Base-by-base conservation (phyloP, 805 yeast genomes). In the Lipomyces orientalis region DNA sequence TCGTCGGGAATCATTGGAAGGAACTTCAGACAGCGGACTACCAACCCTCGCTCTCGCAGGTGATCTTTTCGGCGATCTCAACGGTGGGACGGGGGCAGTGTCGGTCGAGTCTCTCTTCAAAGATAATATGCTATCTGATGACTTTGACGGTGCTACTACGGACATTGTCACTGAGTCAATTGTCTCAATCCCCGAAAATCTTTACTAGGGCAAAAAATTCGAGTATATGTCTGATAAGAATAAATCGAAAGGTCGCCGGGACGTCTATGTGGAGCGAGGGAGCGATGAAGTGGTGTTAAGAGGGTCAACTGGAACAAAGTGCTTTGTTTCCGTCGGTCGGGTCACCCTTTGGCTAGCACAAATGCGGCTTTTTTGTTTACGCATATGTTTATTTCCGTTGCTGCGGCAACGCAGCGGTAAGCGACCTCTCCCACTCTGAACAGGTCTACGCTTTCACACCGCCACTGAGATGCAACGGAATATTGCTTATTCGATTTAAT, bases 1-100 rank as follows among this genome's bases (percentile, higher is more conserved):
- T 2, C 72, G 60, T 7, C 72, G 60, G 16, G 59, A 39, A 43
- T 69, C 72, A 19, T 58, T 60, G 8, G 58, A 19, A 5, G 67
- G 34, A n/a, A 69, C 60, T 9, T 69, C 72, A 3, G 61, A 34
- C 7, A 69, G 58, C 1, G 68, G 72, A 46, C 34, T 62, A 22
- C 64, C 62, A 6, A 54, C 9, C 16, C 59, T 52, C 10, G 55
- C 29, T 16, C 34, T 52, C 7, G n/a, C 55, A 6, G 55, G 55
- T 3, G 49, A 43, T n/a, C 49, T 43, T n/a, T 43, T 43, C 49
- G 49, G 49, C 9, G 49, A 43, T 16, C 49, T 7, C 49, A 43
- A 19, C 1, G 49, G 49, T 7, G 49, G 49, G n/a, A 43, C n/a
- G 10, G 49, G 49, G 22, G n/a, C 49, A 6, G 22, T 43, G 49